Base-by-base conservation (phyloP, 2,329 filamentous ascomycete species). In the Diaporthe velutina region DNA sequence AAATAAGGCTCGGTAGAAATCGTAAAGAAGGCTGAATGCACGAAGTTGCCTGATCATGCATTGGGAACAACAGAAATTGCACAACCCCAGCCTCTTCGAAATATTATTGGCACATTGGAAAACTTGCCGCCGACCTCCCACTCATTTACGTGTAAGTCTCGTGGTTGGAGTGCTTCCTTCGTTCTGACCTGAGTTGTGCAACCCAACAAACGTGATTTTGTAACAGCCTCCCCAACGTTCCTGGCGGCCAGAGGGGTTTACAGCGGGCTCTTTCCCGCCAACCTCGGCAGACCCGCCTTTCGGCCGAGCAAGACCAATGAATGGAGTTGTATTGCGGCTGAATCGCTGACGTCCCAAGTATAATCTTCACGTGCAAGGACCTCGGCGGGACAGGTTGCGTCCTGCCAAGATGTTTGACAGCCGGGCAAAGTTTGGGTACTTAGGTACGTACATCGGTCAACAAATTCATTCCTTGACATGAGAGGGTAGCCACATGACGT, bases 281-380 rank as follows among this genome's bases (percentile, higher is more conserved):
- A 33, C 52, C 28, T 55, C 52, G 52, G 52, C 52, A 13, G 54
- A 33, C 54, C 28, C 54, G 30, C 54, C 54, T 57, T 19, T 57
- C 30, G 54, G 54, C 28, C 30, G 54, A 33, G 9, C 30, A 13
- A 54, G 50, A 19, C 54, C 54, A 57, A 57, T 55, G 17, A 5
- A 30, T 28, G 15, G 28, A 33, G 28, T 57, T 19, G 28, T 17
- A 33, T 57, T 35, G 54, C 54, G 54, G 54, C 54, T 57, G 54
- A 57, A 33, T 33, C 54, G 54, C 54, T 57, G 54, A 12, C 30
- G 54, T 22, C 19, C 28, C 54, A 33, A 57, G 6, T 57, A 33
- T 57, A 33, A 33, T 8, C 30, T 57, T 57, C 54, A 57, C 54
- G 54, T 35, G 54, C 54, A 57, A 57, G 28, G 54, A 57, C 54